Percentiles rank a stretch among this genome's conserved stretches.
These are phyloP conservation scores for Cercospora sojina DNA, from an alignment of 2,329 filamentous ascomycete genomes.

Conservation along the genomic window DNA sequence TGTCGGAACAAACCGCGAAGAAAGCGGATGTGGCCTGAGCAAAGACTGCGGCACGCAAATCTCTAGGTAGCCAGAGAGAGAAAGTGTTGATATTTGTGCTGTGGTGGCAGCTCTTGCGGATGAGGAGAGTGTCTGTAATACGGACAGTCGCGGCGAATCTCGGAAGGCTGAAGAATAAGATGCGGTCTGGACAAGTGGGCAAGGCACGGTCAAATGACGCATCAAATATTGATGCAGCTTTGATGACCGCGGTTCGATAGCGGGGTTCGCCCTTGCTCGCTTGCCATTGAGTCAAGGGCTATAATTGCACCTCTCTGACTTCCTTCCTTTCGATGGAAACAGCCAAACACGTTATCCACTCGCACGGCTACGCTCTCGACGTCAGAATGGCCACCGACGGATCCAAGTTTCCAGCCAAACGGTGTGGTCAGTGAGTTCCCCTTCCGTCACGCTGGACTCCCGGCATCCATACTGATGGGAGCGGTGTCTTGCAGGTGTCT, in stretches of 20 bases:
- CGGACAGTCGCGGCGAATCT: neutral
- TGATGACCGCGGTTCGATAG: neutral
- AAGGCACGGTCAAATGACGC: accelerated
- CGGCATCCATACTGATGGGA: neutral
- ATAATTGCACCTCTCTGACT: neutral
- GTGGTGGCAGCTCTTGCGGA: neutral
- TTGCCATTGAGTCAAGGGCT: conserved; percentile 2
- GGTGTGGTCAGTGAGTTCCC: conserved; percentile 49
- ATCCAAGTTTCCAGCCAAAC: conserved; percentile 50
- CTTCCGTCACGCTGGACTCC: neutral
- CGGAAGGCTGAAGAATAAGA: neutral
- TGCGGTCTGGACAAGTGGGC: neutral
- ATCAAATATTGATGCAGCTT: neutral
- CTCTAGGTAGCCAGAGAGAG: neutral
- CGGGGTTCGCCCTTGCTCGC: neutral
- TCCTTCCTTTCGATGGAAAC: conserved; percentile 22
- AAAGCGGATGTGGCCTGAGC: neutral
- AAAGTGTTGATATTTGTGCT: neutral
- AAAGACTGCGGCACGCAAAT: too few species aligned
- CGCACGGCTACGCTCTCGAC: conserved; percentile 22
- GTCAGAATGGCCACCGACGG: conserved; percentile 32
- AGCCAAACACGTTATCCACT: conserved; percentile 24
- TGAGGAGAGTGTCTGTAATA: neutral
- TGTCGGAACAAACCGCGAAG: neutral
- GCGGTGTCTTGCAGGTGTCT: conserved; percentile 53